phyloP scores from a whole-genome alignment of 371 early-diverging fungal genomes.

The Actinomortierella wolfii region DNA sequence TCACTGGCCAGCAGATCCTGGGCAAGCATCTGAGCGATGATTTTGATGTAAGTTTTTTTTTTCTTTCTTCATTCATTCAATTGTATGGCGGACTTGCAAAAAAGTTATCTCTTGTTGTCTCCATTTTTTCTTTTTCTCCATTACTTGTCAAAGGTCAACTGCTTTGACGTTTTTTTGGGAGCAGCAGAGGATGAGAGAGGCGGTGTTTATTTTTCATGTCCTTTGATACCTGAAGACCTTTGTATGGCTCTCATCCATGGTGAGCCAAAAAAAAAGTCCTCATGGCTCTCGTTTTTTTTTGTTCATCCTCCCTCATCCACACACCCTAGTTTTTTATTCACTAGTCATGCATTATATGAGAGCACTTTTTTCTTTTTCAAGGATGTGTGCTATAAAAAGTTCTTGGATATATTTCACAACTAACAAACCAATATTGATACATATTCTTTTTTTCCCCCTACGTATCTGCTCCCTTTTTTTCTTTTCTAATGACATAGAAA shows the following conservation, averaged over 20 bases:
- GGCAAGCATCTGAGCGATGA: conserved; percentile 39
- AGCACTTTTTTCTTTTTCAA: background rate
- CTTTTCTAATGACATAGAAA: conserved; percentile 8
- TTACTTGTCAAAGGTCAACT: background rate
- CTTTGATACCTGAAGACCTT: no score
- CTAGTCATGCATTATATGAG: no score
- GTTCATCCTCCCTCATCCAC: background rate
- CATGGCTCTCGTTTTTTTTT: background rate
- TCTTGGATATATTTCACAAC: no score
- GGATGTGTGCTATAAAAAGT: no score
- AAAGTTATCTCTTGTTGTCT: background rate
- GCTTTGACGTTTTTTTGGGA: no score
- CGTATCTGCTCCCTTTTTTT: background rate
- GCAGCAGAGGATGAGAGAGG: no score
- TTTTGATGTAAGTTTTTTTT: conserved; percentile 22
- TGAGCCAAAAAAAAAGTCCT: no score
- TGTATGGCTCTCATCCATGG: no score
- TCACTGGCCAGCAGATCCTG: conserved; percentile 35
- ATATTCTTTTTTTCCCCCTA: background rate
- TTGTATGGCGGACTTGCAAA: no score
- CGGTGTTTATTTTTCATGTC: no score
- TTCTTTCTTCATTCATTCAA: background rate
- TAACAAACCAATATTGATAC: background rate
- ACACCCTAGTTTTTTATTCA: background rate
- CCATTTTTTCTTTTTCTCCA: background rate